A percentile compares a stretch with the other conserved stretches of the same genome.
Conservation (phyloP, 495 filamentous ascomycete species). For the Aspergillus steynii region DNA sequence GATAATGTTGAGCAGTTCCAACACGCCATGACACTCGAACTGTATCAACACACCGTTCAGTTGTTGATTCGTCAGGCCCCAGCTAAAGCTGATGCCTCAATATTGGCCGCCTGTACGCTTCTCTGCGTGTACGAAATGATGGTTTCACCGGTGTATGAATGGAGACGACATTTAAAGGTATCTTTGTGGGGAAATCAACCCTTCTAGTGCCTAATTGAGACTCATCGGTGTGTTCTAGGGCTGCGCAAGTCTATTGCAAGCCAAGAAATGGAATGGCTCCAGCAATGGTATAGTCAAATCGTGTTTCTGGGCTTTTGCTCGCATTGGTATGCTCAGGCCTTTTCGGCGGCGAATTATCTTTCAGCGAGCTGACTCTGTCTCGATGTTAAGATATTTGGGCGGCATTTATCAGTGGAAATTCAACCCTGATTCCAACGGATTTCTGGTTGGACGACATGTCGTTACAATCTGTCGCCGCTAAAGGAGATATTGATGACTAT, state of each 20-base stretch:
- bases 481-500: conserved; percentile 18
- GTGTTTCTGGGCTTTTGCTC: conserved; percentile 21
- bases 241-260: conserved; percentile 14
- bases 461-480: conserved; percentile 8
- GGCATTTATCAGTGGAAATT: conserved; percentile 17
- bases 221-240: neutral
- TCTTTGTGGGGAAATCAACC: neutral
- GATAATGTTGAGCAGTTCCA: conserved; percentile 11
- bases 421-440: conserved; percentile 21
- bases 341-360: neutral
- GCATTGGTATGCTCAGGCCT: conserved; percentile 12
- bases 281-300: conserved; percentile 17
- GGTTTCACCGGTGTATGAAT: conserved; percentile 17
- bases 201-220: neutral
- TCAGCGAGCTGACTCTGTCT: neutral
- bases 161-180: conserved; percentile 19
- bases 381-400: conserved; percentile 16
- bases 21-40: conserved; percentile 14
- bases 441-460: conserved; percentile 19
- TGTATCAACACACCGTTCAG: conserved; percentile 18
- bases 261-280: conserved; percentile 18
- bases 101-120: conserved; percentile 19
- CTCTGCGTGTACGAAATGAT: conserved; percentile 23
- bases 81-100: conserved; percentile 10
- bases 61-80: conserved; percentile 15